Base-by-base conservation (phyloP, 2,329 filamentous ascomycete genomes). In the Ophiostoma perfectum region DNA sequence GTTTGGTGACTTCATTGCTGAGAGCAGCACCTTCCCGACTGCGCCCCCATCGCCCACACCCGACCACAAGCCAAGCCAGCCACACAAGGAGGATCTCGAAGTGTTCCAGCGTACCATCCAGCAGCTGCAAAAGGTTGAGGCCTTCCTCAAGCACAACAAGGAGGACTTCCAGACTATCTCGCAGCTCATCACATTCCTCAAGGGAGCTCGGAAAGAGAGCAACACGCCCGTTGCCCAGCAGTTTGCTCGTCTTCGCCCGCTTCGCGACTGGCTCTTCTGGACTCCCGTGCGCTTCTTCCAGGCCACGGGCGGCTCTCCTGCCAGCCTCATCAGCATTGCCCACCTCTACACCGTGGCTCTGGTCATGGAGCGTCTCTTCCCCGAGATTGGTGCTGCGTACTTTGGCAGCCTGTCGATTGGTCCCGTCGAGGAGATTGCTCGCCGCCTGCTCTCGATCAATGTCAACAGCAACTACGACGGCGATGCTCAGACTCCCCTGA, bases 191-290 rank as follows among this genome's bases (percentile, higher is more conserved):
- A 86, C 84, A 70, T 93, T 93, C 78, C 82, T 93, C 72, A 88
- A 90, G 78, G 85, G 88, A 58, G 84, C 91, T 69, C 87, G 88
- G 75, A 88, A 90, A 76, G 87, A 91, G 72, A 87, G 88, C 75
- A 87, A 88, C 4, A 84, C 84, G 12, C 84, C 90, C 72, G 87
- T 88, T 38, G 87, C 93, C 38, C 88, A 96, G 76, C 92, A 96
- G 75, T 98, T 97, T 76, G 90, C 93, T 75, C 90, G 93, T 72
- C 86, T 98, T 11, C 93, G 96, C 72, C 89, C 92, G 9, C 84
- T 99, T 70, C 86, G 93, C 68, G 91, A 91, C 73, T 97, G 94
- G 93, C 86, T 98, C 16, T 97, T 98, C 79, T 98, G 94, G 93
- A 87, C 97, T 68, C 95, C 95, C 0, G 88, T 97, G 45, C 88